A percentile compares a stretch with the other conserved stretches of the same genome.
phyloP scores from a whole-genome alignment of 768 basidiomycete genomes.

The Guyanaporus albipodus region DNA sequence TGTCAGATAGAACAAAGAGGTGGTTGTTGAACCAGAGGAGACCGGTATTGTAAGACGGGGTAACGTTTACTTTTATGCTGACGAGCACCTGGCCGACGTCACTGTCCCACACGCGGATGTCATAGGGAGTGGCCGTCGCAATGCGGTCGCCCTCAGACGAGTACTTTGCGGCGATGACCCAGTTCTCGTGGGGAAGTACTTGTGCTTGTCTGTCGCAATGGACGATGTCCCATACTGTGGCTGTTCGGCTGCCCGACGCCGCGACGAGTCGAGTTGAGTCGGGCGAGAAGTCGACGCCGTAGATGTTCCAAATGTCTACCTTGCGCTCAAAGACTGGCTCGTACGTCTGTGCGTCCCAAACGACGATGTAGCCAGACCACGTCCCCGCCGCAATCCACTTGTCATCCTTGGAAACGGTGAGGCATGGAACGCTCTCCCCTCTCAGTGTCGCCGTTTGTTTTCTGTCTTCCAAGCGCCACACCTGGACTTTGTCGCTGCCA shows the following conservation, averaged over 20 bases:
- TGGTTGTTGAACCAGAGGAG: background rate
- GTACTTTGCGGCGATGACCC: background rate
- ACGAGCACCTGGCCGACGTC: background rate
- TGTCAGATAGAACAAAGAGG: background rate
- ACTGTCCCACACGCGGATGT: background rate
- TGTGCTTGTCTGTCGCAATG: background rate
- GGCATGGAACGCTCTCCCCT: background rate
- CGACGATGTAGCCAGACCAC: background rate
- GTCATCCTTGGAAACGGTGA: slow-evolving; percentile 2
- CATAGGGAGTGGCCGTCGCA: background rate
- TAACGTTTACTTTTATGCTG: background rate
- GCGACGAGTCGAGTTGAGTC: background rate
- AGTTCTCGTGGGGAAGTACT: background rate
- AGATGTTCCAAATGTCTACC: background rate
- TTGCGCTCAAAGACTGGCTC: background rate
- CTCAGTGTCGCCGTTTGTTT: background rate
- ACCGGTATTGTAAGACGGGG: background rate
- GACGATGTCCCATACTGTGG: background rate
- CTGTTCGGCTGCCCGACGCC: background rate
- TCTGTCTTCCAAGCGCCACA: background rate
- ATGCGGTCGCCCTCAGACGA: background rate
- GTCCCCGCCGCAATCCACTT: background rate
- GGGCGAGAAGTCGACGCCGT: background rate
- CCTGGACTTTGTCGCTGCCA: background rate
- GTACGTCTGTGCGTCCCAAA: background rate